Conservation (phyloP, 148 eudicot genomes). For the Camellia sinensis region DNA sequence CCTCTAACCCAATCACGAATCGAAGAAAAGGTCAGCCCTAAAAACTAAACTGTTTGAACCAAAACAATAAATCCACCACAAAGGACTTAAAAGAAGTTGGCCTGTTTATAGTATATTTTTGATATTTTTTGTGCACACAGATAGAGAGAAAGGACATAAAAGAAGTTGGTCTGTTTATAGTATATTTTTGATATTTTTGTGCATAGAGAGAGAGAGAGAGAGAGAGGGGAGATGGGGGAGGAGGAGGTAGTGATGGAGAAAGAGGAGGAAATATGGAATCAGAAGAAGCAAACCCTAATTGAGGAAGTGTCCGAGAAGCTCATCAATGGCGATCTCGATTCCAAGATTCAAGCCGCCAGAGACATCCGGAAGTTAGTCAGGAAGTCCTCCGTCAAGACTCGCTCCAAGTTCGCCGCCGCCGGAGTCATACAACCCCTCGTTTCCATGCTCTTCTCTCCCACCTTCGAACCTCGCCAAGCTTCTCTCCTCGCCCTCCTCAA, state of each 20-base stretch:
- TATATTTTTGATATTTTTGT: not conserved
- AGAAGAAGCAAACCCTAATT: constrained; percentile 34
- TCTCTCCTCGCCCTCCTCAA: constrained; percentile 64
- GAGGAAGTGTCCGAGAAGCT: constrained; percentile 35
- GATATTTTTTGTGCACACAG: too few relatives aligned
- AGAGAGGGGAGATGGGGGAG: constrained; percentile 22
- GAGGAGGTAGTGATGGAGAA: constrained; percentile 14
- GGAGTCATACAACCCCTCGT: constrained; percentile 58
- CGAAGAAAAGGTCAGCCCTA: too few relatives aligned
- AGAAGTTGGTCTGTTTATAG: too few relatives aligned
- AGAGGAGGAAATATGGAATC: constrained; percentile 23
- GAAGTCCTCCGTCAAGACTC: constrained; percentile 38
- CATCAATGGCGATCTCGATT: constrained; percentile 38
- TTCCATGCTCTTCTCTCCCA: constrained; percentile 32
- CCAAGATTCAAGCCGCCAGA: constrained; percentile 56
- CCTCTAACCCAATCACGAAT: too few relatives aligned
- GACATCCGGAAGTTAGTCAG: constrained; percentile 47
- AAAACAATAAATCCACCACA: too few relatives aligned
- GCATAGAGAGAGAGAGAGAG: constrained; percentile 20
- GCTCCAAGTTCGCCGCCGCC: constrained; percentile 45
- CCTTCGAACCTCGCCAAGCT: constrained; percentile 44
- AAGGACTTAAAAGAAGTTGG: too few relatives aligned
- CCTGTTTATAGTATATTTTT: too few relatives aligned
- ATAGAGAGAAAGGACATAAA: too few relatives aligned
- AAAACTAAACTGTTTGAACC: too few relatives aligned